Conservation (phyloP, 2,329 filamentous ascomycete genomes). For the Ophiostoma ulmi region DNA sequence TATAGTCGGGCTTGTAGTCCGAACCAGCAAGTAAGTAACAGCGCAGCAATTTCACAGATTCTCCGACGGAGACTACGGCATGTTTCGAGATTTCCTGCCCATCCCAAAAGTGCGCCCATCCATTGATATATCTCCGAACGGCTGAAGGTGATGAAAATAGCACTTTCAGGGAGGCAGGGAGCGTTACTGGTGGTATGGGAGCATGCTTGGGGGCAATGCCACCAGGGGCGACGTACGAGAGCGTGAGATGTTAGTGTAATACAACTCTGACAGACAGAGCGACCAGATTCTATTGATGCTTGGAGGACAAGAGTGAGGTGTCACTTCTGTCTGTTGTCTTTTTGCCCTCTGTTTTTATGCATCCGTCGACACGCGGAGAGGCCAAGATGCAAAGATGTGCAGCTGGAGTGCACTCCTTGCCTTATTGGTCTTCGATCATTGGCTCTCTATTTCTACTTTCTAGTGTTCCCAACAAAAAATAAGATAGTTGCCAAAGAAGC, state of each 20-base stretch:
- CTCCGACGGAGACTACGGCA: constrained; percentile 6
- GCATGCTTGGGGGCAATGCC: not conserved
- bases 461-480: constrained; percentile 9
- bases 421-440: constrained; percentile 1
- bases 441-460: not conserved
- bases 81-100: not conserved
- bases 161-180: not conserved
- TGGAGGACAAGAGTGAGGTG: not conserved
- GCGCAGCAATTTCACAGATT: not conserved
- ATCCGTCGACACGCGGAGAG: not conserved
- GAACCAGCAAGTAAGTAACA: not conserved
- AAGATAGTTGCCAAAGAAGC: not conserved
- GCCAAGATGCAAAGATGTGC: not conserved
- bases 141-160: not conserved
- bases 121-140: constrained; percentile 1
- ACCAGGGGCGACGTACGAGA: constrained; percentile 1
- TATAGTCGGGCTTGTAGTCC: not conserved
- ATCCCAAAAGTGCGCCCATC: not conserved
- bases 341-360: not conserved
- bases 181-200: not conserved
- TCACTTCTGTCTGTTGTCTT: not conserved
- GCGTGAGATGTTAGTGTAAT: not conserved
- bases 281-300: not conserved
- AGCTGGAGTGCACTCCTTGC: not conserved
- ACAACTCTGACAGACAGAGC: not conserved